Base-by-base conservation (phyloP, 495 filamentous ascomycete genomes). In the Aspergillus sclerotiicarbonarius region DNA sequence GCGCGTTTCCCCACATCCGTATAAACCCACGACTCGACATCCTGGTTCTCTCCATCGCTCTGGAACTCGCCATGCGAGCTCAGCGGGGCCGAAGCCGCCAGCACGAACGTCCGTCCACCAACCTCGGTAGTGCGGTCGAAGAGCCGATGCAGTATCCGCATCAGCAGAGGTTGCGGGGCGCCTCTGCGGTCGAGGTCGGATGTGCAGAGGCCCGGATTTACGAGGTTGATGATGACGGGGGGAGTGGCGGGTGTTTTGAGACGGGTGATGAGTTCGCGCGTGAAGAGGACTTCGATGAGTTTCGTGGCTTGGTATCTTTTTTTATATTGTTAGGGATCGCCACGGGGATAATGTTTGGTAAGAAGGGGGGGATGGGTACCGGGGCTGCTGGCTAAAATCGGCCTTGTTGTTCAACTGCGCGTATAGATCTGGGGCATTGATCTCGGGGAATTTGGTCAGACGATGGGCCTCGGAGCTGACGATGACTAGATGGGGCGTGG, bases 1-100 rank as follows among this genome's bases (percentile, higher is more conserved):
- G 76, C 75, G 51, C 76, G 50, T 6, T 53, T 37, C 5, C 51
- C 57, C 3, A 49, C 51, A 15, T 50, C 44, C 9, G 32, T 43
- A n/a, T 37, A 41, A 18, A 54, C 30, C 46, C 45, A 47, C 20
- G 19, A 4, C 25, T 43, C 19, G 15, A 49, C 20, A 54, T 21
- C 44, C 32, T 54, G 41, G 8, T 32, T 20, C 9, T 31, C 51
- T 19, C 57, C 57, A 25, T 55, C 51, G 6, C 46, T 47, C 44
- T 54, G 53, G 37, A 43, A 55, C 44, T 21, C 25, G 13, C 51
- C 57, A 12, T 60, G 51, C 9, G 51, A 21, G 15, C 51, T 51
- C 15, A 7, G 16, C 9, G 45, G 51, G 15, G 57, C 57, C 7
- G 31, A 20, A 25, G 46, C 57, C 2, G 37, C 51, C 0, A 37